These are phyloP conservation scores for Phylloporus rhodoxanthus DNA, from an alignment of 768 basidiomycete genomes.

Conservation along the genomic window DNA sequence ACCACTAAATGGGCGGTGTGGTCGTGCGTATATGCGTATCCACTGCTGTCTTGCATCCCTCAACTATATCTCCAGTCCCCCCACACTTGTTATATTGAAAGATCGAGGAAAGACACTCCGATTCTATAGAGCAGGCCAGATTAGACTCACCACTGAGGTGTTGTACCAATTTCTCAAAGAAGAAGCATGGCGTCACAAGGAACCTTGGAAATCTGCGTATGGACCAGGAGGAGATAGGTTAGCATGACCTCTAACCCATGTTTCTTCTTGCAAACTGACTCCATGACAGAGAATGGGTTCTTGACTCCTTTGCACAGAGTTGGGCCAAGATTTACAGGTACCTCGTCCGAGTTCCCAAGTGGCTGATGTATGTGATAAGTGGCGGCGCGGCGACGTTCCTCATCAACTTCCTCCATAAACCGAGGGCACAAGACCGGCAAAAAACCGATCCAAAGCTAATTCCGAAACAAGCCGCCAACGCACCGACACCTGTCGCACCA, in stretches of 20 bases:
- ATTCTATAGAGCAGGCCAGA: constrained; percentile 63
- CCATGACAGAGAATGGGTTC: constrained; percentile 53
- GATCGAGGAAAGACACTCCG: constrained; percentile 75
- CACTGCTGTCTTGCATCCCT: not conserved
- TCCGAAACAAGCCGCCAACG: not conserved
- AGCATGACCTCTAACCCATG: constrained; percentile 2
- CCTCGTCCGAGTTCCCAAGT: constrained; percentile 56
- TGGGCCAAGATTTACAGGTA: constrained; percentile 49
- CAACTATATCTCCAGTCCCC: constrained; percentile 48
- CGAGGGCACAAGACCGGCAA: constrained; percentile 1
- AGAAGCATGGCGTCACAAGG: constrained; percentile 56
- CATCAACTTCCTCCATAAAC: constrained; percentile 57
- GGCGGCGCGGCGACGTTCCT: constrained; percentile 63
- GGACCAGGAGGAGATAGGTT: constrained; percentile 76
- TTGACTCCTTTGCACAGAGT: constrained; percentile 51
- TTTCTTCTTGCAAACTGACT: constrained; percentile 8
- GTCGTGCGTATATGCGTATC: constrained; percentile 48
- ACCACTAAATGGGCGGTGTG: constrained; percentile 86
- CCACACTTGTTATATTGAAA: constrained; percentile 62
- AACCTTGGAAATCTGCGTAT: constrained; percentile 64
- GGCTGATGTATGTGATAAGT: constrained; percentile 61
- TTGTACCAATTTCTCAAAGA: constrained; percentile 62
- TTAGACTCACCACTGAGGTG: constrained; percentile 54
- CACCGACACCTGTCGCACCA: not conserved
- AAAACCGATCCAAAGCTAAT: constrained; percentile 4